phyloP scores from a whole-genome alignment of 1,139 yeast species.

The Lodderomyces beijingensis region DNA sequence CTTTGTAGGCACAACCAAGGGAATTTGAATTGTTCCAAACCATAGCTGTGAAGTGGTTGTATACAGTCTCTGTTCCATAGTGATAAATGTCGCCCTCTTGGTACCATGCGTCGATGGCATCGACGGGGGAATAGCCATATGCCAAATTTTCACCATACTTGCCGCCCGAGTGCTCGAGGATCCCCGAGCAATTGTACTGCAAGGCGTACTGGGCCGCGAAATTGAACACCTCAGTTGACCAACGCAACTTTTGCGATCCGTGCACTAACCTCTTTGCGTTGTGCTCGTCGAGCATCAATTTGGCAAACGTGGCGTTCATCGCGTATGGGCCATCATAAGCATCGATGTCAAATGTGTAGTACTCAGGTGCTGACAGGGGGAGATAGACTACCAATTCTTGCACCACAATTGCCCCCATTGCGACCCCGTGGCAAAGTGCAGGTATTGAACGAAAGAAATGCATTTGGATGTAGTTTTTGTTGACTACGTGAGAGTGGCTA shows the following conservation, averaged over 20 bases:
- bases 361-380: slow-evolving; percentile 1
- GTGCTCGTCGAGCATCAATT: slow-evolving; percentile 50
- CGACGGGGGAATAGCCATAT: slow-evolving; percentile 54
- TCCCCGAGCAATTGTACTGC: slow-evolving; percentile 64
- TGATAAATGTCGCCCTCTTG: slow-evolving; percentile 56
- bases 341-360: slow-evolving; percentile 7
- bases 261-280: slow-evolving; percentile 66
- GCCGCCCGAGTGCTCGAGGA: slow-evolving; percentile 72
- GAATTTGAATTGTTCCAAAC: slow-evolving; percentile 70
- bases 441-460: no score
- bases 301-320: slow-evolving; percentile 16
- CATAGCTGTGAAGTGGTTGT: slow-evolving; percentile 83
- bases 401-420: slow-evolving; percentile 1
- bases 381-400: slow-evolving; percentile 3
- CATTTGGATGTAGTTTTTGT: no score
- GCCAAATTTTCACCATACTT: slow-evolving; percentile 87
- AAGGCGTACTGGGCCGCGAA: slow-evolving; percentile 72
- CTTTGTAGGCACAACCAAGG: slow-evolving; percentile 68
- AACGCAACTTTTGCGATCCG: slow-evolving; percentile 53
- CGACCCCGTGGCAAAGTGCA: no score
- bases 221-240: slow-evolving; percentile 62
- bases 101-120: slow-evolving; percentile 82
- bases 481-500: no score
- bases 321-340: slow-evolving; percentile 12
- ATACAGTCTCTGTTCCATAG: slow-evolving; percentile 29